Evolutionary conservation across 345 rosid genomes (phyloP).

Genomic region (Luvunga scandens): DNA sequence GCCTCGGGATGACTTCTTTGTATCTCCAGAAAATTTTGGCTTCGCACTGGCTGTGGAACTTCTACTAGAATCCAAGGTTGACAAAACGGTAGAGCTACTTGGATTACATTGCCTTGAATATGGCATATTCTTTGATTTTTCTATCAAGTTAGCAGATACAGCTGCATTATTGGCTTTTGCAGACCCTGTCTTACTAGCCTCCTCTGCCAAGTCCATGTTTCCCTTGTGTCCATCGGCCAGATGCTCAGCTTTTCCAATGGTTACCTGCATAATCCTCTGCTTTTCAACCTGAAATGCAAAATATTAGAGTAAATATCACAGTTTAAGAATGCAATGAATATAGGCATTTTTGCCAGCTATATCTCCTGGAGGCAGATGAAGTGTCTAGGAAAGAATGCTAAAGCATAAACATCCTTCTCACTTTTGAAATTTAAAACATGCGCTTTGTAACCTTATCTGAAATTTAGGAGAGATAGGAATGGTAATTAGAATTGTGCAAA

Average conservation of each 20-base stretch:
- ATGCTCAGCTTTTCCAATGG: constrained; percentile 44
- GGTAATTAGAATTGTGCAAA: background rate
- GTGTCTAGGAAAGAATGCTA: background rate
- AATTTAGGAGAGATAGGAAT: background rate
- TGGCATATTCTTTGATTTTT: constrained; percentile 23
- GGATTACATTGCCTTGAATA: constrained; percentile 29
- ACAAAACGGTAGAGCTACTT: constrained; percentile 26
- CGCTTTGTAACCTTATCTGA: background rate
- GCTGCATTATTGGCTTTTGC: constrained; percentile 13
- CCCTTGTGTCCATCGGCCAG: constrained; percentile 33
- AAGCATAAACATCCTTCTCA: constrained; percentile 1
- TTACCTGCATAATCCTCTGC: constrained; percentile 73
- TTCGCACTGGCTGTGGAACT: constrained; percentile 25
- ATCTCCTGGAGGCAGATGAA: background rate
- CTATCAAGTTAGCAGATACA: constrained; percentile 8
- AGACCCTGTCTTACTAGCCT: constrained; percentile 9
- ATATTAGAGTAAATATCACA: constrained; percentile 5
- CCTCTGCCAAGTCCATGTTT: constrained; percentile 25
- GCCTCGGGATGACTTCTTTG: constrained; percentile 43
- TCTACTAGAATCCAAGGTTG: constrained; percentile 28
- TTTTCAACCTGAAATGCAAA: constrained; percentile 67
- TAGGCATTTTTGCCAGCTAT: background rate
- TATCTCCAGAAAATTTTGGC: constrained; percentile 33
- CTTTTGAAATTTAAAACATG: background rate
- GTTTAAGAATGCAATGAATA: background rate